These are phyloP conservation scores for Apiospora phragmitis DNA, from an alignment of 2,329 filamentous ascomycete species.

Conservation along the genomic window DNA sequence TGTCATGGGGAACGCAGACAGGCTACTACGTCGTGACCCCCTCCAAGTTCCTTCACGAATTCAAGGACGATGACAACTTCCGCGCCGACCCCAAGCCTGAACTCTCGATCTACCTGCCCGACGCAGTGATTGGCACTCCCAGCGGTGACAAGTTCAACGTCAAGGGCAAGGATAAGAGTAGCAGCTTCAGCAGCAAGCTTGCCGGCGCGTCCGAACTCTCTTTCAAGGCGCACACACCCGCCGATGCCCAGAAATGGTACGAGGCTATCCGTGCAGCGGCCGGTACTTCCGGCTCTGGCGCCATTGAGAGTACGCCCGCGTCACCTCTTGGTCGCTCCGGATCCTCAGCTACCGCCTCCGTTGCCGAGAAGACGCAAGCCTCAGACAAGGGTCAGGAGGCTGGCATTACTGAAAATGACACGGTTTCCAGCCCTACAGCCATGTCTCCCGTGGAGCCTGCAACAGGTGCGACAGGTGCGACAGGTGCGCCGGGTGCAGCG, in stretches of 20 bases:
- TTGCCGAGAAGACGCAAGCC: slow-evolving; percentile 24
- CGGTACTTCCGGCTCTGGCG: slow-evolving; percentile 46
- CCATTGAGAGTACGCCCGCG: slow-evolving; percentile 33
- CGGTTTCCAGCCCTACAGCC: slow-evolving; percentile 31
- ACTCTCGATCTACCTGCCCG: slow-evolving; percentile 86
- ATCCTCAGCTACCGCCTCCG: slow-evolving; percentile 26
- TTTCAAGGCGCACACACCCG: slow-evolving; percentile 83
- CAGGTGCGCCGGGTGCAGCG: too few species aligned
- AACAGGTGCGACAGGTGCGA: not conserved
- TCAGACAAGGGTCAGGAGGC: slow-evolving; percentile 44
- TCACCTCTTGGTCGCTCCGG: slow-evolving; percentile 31
- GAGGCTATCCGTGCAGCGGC: slow-evolving; percentile 66
- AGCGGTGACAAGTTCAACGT: slow-evolving; percentile 86
- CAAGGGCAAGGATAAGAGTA: slow-evolving; percentile 90
- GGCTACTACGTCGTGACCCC: slow-evolving; percentile 91
- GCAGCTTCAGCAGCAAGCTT: slow-evolving; percentile 78
- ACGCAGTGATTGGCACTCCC: slow-evolving; percentile 73
- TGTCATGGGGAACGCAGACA: slow-evolving; percentile 73
- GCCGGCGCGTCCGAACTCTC: slow-evolving; percentile 75
- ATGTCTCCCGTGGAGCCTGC: slow-evolving; percentile 27
- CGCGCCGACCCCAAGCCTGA: slow-evolving; percentile 78
- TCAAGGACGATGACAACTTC: slow-evolving; percentile 82
- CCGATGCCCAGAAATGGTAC: slow-evolving; percentile 85
- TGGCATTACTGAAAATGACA: slow-evolving; percentile 41
- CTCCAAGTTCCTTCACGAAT: slow-evolving; percentile 89